These are phyloP conservation scores for Stevia rebaudiana DNA, from an alignment of 140 eudicot genomes.

Conservation along the genomic window DNA sequence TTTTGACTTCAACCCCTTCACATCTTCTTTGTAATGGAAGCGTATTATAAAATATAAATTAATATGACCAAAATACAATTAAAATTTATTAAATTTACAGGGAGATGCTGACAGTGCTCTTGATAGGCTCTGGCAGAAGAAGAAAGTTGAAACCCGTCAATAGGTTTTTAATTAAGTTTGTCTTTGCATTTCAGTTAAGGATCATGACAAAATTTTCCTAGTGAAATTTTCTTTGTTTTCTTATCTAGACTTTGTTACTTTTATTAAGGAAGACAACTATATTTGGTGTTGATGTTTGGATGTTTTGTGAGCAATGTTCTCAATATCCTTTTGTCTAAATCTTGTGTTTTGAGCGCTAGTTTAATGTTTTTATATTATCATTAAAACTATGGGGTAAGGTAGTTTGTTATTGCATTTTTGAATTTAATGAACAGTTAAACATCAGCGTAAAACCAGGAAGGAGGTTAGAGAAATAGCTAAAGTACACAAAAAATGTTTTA, in stretches of 20 bases:
- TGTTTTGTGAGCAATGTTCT: slow-evolving; percentile 1
- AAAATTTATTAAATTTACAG: too few relatives aligned
- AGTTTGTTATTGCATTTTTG: too few relatives aligned
- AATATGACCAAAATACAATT: too few relatives aligned
- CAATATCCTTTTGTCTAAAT: neutral
- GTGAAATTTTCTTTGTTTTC: slow-evolving; percentile 3
- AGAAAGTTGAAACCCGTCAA: slow-evolving; percentile 55
- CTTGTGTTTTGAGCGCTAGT: neutral
- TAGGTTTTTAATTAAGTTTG: slow-evolving; percentile 7
- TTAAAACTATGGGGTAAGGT: too few relatives aligned
- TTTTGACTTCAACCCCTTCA: neutral
- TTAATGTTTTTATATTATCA: too few relatives aligned
- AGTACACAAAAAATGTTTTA: too few relatives aligned
- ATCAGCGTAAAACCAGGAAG: too few relatives aligned
- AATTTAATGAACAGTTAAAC: too few relatives aligned
- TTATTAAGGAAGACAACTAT: neutral
- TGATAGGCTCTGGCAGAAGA: slow-evolving; percentile 80
- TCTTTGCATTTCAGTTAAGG: neutral
- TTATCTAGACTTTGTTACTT: neutral
- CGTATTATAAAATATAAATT: too few relatives aligned
- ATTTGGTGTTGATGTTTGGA: slow-evolving; percentile 18
- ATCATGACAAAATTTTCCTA: slow-evolving; percentile 5
- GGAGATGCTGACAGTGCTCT: slow-evolving; percentile 88
- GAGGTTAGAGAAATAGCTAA: too few relatives aligned
- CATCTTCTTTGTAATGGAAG: neutral